Conservation (phyloP, 352 stramenopile species). For the Pythium graminicola region DNA sequence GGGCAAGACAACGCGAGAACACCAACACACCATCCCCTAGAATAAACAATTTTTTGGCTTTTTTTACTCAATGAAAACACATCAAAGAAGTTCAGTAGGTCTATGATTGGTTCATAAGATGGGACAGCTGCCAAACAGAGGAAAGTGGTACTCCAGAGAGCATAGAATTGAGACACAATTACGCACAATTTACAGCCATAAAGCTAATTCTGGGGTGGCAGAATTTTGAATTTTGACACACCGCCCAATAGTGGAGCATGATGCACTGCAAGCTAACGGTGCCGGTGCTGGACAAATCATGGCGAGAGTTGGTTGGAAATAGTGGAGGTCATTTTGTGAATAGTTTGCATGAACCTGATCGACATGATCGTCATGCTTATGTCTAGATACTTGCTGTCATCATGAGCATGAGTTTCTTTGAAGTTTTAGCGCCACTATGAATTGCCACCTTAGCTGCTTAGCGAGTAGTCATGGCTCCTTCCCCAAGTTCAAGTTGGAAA, state of each 20-base stretch:
- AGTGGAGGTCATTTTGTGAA: too few species aligned
- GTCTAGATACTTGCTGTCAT: neutral
- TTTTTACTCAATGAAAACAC: conserved; percentile 14
- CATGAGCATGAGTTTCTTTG: neutral
- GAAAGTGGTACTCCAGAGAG: conserved; percentile 6
- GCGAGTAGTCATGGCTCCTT: conserved; percentile 21
- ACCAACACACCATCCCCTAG: neutral
- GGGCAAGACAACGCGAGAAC: conserved; percentile 12
- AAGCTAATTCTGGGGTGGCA: neutral
- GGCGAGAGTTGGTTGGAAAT: too few species aligned
- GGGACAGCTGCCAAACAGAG: neutral
- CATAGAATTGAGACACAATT: neutral
- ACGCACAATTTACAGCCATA: neutral
- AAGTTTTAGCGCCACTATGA: conserved; percentile 5
- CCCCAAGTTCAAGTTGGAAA: conserved; percentile 24
- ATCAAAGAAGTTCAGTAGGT: conserved; percentile 1
- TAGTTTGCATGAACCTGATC: too few species aligned
- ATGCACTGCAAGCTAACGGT: too few species aligned
- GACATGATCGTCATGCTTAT: too few species aligned
- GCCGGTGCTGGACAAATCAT: too few species aligned
- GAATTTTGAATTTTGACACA: too few species aligned
- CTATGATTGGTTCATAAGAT: conserved; percentile 6
- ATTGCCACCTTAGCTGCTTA: conserved; percentile 3
- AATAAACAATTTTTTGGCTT: neutral
- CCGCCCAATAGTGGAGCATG: too few species aligned